A percentile compares a stretch with the other conserved stretches of the same genome.
Conservation (phyloP, 2,329 filamentous ascomycete genomes). For the Diaporthe destruens region DNA sequence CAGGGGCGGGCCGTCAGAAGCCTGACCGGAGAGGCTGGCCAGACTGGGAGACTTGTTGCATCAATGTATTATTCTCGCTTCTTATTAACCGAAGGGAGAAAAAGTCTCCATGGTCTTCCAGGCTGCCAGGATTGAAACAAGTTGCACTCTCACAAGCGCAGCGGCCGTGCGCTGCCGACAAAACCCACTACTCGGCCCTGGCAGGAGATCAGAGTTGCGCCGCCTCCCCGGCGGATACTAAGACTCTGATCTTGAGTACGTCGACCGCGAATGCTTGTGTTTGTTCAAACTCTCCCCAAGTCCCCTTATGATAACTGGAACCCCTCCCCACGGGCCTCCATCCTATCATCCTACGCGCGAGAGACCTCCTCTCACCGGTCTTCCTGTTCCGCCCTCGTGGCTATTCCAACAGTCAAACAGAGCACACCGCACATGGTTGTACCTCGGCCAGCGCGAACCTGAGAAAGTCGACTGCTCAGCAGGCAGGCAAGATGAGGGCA, state of each 20-base stretch:
- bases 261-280: background rate
- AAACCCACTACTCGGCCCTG: slow-evolving; percentile 11
- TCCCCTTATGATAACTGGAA: slow-evolving; percentile 15
- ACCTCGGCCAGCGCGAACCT: background rate
- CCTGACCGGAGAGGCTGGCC: background rate
- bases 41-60: slow-evolving; percentile 1
- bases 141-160: background rate
- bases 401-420: background rate
- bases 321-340: background rate
- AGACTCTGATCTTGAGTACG: background rate
- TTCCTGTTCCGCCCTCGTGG: background rate
- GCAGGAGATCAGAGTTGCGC: slow-evolving; percentile 9
- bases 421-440: background rate
- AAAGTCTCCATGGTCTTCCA: slow-evolving; percentile 13
- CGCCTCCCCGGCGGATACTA: background rate
- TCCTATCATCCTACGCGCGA: background rate
- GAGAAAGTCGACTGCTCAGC: slow-evolving; percentile 11
- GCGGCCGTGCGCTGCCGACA: slow-evolving; percentile 23
- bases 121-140: slow-evolving; percentile 1
- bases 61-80: slow-evolving; percentile 11
- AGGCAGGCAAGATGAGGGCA: background rate
- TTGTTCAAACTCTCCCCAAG: background rate
- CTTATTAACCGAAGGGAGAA: slow-evolving; percentile 5
- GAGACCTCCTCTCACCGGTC: background rate
- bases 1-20: slow-evolving; percentile 20